Percentiles rank a stretch among this genome's conserved stretches.
Conservation (phyloP, 306 rosid species). For the Astragalus membranaceus region DNA sequence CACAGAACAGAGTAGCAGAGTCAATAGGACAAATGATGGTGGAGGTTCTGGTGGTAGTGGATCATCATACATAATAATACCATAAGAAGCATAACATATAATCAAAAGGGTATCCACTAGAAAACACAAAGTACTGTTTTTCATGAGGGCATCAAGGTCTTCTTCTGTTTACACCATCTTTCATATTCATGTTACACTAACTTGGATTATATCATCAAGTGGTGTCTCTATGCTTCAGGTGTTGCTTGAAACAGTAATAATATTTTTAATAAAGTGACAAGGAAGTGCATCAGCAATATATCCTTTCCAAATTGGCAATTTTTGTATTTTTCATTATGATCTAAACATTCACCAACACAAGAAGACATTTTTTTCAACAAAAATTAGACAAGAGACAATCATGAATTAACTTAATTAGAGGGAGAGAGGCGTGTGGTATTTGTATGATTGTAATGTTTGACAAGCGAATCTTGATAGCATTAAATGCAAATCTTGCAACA, state of each 20-base stretch:
- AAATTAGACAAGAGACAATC: constrained; percentile 23
- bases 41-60: constrained; percentile 77
- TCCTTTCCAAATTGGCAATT: constrained; percentile 6
- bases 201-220: constrained; percentile 28
- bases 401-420: not conserved
- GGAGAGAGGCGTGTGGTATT: constrained; percentile 27
- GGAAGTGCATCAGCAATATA: constrained; percentile 6
- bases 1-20: constrained; percentile 22
- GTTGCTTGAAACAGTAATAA: constrained; percentile 16
- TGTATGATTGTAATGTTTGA: constrained; percentile 20
- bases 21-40: constrained; percentile 63
- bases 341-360: not conserved
- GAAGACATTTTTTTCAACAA: not conserved
- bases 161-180: constrained; percentile 5
- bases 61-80: constrained; percentile 42
- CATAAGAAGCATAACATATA: constrained; percentile 33
- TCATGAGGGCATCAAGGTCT: constrained; percentile 6
- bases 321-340: constrained; percentile 1
- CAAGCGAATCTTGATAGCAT: constrained; percentile 24
- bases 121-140: constrained; percentile 18
- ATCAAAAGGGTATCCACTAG: constrained; percentile 34
- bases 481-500: constrained; percentile 20
- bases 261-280: constrained; percentile 16
- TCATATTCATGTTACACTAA: constrained; percentile 20
- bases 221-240: constrained; percentile 30